Conservation (phyloP, 495 filamentous ascomycete genomes). For the Lasiosphaeria ovina region DNA sequence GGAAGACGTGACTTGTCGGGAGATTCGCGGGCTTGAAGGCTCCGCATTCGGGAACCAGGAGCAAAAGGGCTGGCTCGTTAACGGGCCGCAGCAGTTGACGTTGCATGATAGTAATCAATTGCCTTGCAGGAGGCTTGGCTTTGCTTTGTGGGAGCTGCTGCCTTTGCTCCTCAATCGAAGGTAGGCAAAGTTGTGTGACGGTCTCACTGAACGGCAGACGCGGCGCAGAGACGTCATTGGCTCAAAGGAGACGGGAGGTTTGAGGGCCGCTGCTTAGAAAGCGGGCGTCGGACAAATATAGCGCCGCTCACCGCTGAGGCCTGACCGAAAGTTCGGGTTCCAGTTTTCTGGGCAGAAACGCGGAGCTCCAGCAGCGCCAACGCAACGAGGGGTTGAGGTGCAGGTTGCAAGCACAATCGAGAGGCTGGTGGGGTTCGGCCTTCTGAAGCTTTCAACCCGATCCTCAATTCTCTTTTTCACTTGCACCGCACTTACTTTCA, state of each 20-base stretch:
- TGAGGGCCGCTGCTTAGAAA: too few relatives aligned
- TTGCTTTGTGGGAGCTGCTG: neutral
- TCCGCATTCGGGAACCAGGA: too few relatives aligned
- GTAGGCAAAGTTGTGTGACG: too few relatives aligned
- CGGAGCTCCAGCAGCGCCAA: slow-evolving; percentile 9
- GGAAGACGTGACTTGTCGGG: too few relatives aligned
- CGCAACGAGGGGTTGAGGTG: slow-evolving; percentile 28
- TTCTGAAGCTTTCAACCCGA: slow-evolving; percentile 39
- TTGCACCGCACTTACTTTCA: too few relatives aligned
- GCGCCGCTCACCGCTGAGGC: neutral
- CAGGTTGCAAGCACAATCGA: slow-evolving; percentile 29
- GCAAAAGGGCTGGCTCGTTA: neutral
- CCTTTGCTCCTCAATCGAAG: too few relatives aligned
- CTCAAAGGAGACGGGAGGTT: too few relatives aligned
- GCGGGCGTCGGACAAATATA: neutral
- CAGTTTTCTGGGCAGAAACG: slow-evolving; percentile 9
- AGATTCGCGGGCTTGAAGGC: too few relatives aligned
- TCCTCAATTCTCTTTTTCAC: slow-evolving; percentile 29
- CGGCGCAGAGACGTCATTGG: too few relatives aligned
- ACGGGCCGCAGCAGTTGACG: slow-evolving; percentile 13
- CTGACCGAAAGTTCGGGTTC: too few relatives aligned
- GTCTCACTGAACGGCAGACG: too few relatives aligned
- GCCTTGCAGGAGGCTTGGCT: slow-evolving; percentile 2
- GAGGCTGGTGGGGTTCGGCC: slow-evolving; percentile 40
- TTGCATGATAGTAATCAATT: slow-evolving; percentile 17